A percentile compares a stretch with the other conserved stretches of the same genome.
These are phyloP conservation scores for Fusarium dlaminii DNA, from an alignment of 2,329 filamentous ascomycete species.

Conservation along the genomic window DNA sequence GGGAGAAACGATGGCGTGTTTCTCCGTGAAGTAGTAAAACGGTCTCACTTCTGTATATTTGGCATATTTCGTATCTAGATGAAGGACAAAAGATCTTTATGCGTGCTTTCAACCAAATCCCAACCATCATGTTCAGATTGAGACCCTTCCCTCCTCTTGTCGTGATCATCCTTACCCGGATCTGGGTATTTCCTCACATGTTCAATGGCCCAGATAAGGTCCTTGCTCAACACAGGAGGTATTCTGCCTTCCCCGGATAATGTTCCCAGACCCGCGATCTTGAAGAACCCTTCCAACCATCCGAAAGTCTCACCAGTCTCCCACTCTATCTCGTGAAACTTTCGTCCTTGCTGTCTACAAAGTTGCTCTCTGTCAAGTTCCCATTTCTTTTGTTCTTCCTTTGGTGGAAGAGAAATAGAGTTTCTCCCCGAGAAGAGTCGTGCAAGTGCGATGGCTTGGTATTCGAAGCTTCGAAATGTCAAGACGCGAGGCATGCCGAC, in stretches of 20 bases:
- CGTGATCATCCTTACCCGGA: conserved; percentile 34
- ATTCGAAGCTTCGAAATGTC: conserved; percentile 65
- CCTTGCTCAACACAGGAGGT: conserved; percentile 55
- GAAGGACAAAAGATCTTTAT: background rate
- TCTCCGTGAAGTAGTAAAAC: background rate
- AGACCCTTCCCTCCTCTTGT: background rate
- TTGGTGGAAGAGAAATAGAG: conserved; percentile 49
- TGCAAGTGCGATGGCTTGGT: conserved; percentile 64
- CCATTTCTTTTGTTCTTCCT: conserved; percentile 56
- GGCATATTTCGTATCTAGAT: background rate
- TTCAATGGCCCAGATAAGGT: conserved; percentile 59
- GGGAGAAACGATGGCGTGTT: background rate
- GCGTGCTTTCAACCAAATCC: conserved; percentile 16
- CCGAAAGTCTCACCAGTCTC: conserved; percentile 60
- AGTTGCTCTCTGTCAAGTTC: conserved; percentile 51
- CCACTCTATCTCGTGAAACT: conserved; percentile 64
- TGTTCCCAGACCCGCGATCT: conserved; percentile 59
- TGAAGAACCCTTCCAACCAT: conserved; percentile 58
- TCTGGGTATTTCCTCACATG: conserved; percentile 59
- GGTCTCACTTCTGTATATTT: background rate
- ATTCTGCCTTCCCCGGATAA: conserved; percentile 57
- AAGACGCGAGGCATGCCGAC: conserved; percentile 62
- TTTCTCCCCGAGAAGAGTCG: conserved; percentile 57
- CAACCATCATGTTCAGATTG: background rate
- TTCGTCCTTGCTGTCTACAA: conserved; percentile 45